These are phyloP conservation scores for Coprinopsis cinerea DNA, from an alignment of 768 basidiomycete genomes.

Conservation along the genomic window DNA sequence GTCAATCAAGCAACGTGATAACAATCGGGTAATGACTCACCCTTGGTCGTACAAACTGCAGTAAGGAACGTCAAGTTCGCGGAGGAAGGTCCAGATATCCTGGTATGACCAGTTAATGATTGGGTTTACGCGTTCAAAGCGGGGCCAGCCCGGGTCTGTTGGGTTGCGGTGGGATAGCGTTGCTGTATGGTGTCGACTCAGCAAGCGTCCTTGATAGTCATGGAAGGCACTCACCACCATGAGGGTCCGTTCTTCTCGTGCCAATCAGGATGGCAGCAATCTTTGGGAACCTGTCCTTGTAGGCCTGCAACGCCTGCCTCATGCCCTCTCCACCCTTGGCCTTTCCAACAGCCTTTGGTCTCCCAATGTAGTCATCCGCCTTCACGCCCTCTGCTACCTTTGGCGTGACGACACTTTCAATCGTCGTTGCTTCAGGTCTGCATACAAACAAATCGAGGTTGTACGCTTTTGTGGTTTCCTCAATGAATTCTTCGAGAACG, in stretches of 20 bases:
- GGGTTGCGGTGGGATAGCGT: conserved; percentile 66
- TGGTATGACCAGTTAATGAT: conserved; percentile 93
- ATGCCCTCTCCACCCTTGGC: conserved; percentile 65
- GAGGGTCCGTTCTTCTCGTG: conserved; percentile 84
- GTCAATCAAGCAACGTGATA: not conserved
- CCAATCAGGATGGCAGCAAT: conserved; percentile 85
- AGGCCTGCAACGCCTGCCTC: conserved; percentile 69
- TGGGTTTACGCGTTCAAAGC: conserved; percentile 87
- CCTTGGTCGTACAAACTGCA: conserved; percentile 89
- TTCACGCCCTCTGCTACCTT: conserved; percentile 16
- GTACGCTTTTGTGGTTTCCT: conserved; percentile 53
- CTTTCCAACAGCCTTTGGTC: conserved; percentile 39
- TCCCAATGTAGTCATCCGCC: conserved; percentile 16
- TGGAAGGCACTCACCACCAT: conserved; percentile 64
- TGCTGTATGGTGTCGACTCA: conserved; percentile 33
- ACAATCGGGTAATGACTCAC: conserved; percentile 34
- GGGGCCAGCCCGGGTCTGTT: conserved; percentile 89
- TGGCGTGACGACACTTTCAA: conserved; percentile 44
- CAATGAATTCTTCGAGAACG: conserved; percentile 79
- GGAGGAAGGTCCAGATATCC: conserved; percentile 87
- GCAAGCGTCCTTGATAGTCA: not conserved
- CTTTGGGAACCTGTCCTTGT: conserved; percentile 59
- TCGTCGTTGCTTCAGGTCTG: conserved; percentile 30
- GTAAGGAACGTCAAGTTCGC: conserved; percentile 71
- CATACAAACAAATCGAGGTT: conserved; percentile 68